Base-by-base conservation (phyloP, 352 stramenopile species). In the Phytopythium delawarense region DNA sequence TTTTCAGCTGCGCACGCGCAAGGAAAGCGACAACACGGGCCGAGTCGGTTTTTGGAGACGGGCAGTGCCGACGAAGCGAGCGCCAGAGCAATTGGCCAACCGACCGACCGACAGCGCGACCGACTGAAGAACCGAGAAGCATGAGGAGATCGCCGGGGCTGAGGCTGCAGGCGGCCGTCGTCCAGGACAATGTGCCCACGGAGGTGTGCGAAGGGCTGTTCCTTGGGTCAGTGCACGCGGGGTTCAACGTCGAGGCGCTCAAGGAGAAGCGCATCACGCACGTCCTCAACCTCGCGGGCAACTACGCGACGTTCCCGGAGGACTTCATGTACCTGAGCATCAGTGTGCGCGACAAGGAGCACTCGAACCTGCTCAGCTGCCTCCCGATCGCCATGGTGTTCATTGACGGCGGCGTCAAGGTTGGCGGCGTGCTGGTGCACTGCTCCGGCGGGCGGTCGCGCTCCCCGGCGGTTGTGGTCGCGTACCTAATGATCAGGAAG, bases 311-410 rank as follows among this genome's bases (percentile, higher is more conserved):
- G 25, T 97, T 96, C 65, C 91, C 91, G 1, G 74, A 90, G 12
- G 70, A 86, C 23, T 97, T 97, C 58, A 93, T 81, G 21, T 97
- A 97, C 72, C 69, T 97, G 44, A 96, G 83, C 62, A 66, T 97
- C n/a, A 84, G 79, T 58, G 80, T 97, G 30, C 80, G 91, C 28
- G 91, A 97, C 70, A 96, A 96, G 59, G 89, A 96, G 58, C 86
- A 94, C 58, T 71, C 91, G 3, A 95, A 96, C 53, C 62, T 97
- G 62, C 75, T 97, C 16, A 94, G 88, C 63, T 93, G 80, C 40
- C 69, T 97, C 3, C 88, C 88, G 0, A 59, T 89, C 30, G 77
- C 84, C 3, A 76, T 78, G 8, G 66, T 96, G 1, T 97, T 97
- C 62, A 81, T 97, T 25, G 75, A 93, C 40, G 74, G 78, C 30